These are phyloP conservation scores for Nyctanthes arbortristis DNA, from an alignment of 257 asterid species.

Conservation along the genomic window DNA sequence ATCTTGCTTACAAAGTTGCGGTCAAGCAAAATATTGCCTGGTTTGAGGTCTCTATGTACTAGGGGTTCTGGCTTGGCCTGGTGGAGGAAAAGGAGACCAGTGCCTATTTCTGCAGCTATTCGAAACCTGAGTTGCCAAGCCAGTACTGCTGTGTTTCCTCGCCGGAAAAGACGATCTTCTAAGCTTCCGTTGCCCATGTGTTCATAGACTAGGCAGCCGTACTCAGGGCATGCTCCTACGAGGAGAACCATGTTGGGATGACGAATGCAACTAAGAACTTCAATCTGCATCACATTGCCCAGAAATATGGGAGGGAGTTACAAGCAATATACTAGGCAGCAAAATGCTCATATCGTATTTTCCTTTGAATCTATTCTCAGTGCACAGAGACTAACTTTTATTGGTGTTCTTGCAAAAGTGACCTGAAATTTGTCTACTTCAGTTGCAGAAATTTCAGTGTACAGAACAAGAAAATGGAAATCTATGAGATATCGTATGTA, in stretches of 20 bases:
- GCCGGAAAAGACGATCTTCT: slow-evolving; percentile 71
- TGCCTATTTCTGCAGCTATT: slow-evolving; percentile 89
- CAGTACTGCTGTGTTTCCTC: slow-evolving; percentile 66
- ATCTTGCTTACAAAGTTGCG: slow-evolving; percentile 87
- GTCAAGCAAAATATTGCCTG: slow-evolving; percentile 84
- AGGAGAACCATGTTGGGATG: slow-evolving; percentile 99
- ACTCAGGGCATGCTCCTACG: slow-evolving; percentile 95
- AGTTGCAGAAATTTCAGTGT: neutral
- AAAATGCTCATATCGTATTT: neutral
- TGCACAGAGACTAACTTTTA: neutral
- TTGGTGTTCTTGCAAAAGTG: neutral
- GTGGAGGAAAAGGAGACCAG: slow-evolving; percentile 88
- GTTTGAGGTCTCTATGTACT: slow-evolving; percentile 90
- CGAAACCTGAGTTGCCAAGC: slow-evolving; percentile 87
- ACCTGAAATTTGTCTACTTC: neutral
- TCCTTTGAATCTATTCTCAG: slow-evolving; percentile 4
- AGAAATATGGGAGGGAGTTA: slow-evolving; percentile 3
- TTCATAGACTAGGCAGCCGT: slow-evolving; percentile 93
- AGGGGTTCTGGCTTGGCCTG: slow-evolving; percentile 93
- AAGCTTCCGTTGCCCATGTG: slow-evolving; percentile 92
- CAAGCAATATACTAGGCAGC: neutral
- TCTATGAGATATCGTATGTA: neutral
- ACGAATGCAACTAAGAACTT: slow-evolving; percentile 84
- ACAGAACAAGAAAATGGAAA: neutral
- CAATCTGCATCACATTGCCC: slow-evolving; percentile 53